Percentiles rank a stretch among this genome's conserved stretches.
These are phyloP conservation scores for Blastocystis sp. DNA, from an alignment of 352 stramenopile species.

Conservation along the genomic window DNA sequence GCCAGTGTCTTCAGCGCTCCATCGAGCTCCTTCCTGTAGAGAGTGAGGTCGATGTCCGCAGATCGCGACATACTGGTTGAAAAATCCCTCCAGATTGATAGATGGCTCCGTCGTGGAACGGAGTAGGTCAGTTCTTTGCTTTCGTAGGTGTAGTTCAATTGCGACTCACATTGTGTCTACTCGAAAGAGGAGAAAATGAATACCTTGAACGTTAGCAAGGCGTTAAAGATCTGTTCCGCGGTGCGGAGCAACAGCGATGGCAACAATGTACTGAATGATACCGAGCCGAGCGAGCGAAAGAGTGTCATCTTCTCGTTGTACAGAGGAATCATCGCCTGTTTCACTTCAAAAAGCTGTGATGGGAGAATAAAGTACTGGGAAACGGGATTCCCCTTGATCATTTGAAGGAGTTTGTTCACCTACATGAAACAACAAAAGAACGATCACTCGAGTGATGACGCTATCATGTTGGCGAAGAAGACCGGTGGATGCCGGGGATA, in stretches of 20 bases:
- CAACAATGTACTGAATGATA: background rate
- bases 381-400: background rate
- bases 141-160: background rate
- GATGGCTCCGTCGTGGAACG: no score
- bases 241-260: background rate
- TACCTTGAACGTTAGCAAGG: background rate
- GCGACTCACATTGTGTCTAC: background rate
- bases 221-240: background rate
- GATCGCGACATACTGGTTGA: no score
- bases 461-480: background rate
- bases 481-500: background rate
- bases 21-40: background rate
- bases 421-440: background rate
- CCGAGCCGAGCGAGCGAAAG: background rate
- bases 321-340: slow-evolving; percentile 11
- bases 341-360: background rate
- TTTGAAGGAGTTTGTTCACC: background rate
- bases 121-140: background rate
- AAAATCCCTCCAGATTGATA: no score
- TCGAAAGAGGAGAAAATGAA: background rate
- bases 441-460: background rate
- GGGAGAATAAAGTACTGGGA: background rate
- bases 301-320: background rate
- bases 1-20: slow-evolving; percentile 1
- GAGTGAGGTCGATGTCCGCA: background rate